Evolutionary conservation across 106 monocot species (phyloP), one percentile per base, ranked within the genome.

Genomic region (Gastrodia elata): DNA sequence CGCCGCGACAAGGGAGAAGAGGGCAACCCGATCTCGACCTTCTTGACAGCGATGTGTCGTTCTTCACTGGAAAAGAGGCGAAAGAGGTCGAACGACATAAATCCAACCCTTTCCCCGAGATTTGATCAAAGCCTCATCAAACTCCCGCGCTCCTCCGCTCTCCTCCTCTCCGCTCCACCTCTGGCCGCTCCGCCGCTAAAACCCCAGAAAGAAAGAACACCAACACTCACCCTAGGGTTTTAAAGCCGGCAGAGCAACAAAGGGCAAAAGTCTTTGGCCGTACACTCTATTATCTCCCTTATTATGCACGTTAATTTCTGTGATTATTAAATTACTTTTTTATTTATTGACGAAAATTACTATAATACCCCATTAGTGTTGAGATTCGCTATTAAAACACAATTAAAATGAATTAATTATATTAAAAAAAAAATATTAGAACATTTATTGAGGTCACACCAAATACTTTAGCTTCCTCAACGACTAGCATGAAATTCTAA

Each of bases 81-180:
- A 55, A 57, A 48, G 14, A 72, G 42, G 8, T 68, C 57, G 43
- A 71, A 39, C 77, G 77, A 59, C 77, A 77, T 77, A 77, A 77
- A 77, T 71, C 41, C 49, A 5, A 40, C 42, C 18, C 33, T 65
- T 38, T 36, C 49, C 69, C 40, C 69, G 5, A 2, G 26, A 39
- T 39, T 40, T 24, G 4, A n/a, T n/a, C n/a, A n/a, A 24, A 26
- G n/a, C 71, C 28, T 39, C 26, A 35, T n/a, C n/a, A 8, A 67
- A 37, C 43, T 77, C 71, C 30, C 8, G 35, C 61, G 20, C 33
- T 35, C n/a, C 46, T 42, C 64, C 25, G 39, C 1, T 37, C 57
- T 15, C 73, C 18, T n/a, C 37, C 35, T 9, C 73, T 10, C 36
- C 36, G 2, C 40, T 14, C 1, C 40, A 30, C 27, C 8, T 57